Base-by-base conservation (phyloP, 2,329 filamentous ascomycete genomes). In the Aspergillus floridensis region DNA sequence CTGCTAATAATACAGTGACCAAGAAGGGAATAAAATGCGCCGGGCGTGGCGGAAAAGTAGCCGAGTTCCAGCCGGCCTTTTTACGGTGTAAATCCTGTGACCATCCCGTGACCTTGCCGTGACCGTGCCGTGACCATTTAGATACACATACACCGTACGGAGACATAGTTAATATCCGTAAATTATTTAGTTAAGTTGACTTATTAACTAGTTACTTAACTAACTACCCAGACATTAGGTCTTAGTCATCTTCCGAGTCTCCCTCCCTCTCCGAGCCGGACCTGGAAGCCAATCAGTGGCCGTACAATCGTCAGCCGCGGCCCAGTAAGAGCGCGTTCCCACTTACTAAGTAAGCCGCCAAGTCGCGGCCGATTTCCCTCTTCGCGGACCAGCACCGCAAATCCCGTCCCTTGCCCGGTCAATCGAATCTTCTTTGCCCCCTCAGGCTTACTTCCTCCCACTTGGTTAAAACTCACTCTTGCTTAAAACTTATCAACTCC, bases 201-300 rank as follows among this genome's bases (percentile, higher is more conserved):
- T n/a, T n/a, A n/a, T n/a, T n/a, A n/a, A 21, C 21, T 21, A 21
- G 5, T 7, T 26, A 7, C 7, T 6, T 2, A 7, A 7, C 2
- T 29, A n/a, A n/a, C n/a, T 29, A 29, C 26, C 7, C 26, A 8
- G 7, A 1, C 26, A 29, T 29, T 29, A 29, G 7, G 22, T 53
- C 56, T 41, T 48, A 56, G 38, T 49, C 41, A 50, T 41, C 26
- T 16, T 29, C 49, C 47, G 46, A 49, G 16, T 21, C 46, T 29
- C 24, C 56, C 22, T 32, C 5, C 56, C 22, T 32, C 5, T 21
- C 35, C 32, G 21, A 58, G 2, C 21, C 44, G 24, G 56, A 12
- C n/a, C n/a, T 4, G 16, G 4, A 29, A 31, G 26, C 63, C 65
- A 67, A 67, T 66, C 63, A 65, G 58, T 14, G n/a, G 21, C 24